These are phyloP conservation scores for Fonsecaea erecta DNA, from an alignment of 2,329 filamentous ascomycete genomes.

Conservation along the genomic window DNA sequence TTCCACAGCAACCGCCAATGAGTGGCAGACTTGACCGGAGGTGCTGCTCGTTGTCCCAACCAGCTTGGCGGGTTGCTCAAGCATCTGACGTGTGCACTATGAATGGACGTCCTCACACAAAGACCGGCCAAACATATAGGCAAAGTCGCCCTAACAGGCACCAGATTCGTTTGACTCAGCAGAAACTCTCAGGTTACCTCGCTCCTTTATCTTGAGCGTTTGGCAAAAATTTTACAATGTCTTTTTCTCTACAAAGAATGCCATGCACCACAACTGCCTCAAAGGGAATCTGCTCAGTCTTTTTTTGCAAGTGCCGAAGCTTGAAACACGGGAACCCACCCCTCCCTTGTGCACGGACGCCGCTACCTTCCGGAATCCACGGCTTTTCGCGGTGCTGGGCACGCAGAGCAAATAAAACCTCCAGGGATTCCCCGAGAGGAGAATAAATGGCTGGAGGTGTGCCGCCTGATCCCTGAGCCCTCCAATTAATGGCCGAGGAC, in stretches of 20 bases:
- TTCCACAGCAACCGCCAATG: constrained; percentile 11
- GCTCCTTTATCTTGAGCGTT: neutral
- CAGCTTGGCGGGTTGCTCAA: constrained; percentile 21
- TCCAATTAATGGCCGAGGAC: neutral
- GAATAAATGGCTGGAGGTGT: constrained; percentile 5
- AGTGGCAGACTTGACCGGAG: constrained; percentile 1
- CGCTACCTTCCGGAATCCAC: neutral
- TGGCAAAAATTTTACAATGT: neutral
- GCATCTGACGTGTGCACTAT: constrained; percentile 34
- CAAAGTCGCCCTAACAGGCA: neutral
- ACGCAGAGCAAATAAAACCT: neutral
- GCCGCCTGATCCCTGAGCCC: neutral
- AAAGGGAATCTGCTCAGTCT: neutral
- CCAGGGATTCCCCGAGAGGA: neutral
- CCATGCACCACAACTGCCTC: neutral
- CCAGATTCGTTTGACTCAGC: constrained; percentile 11
- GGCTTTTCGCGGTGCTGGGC: neutral
- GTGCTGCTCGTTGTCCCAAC: neutral
- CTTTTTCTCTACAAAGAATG: neutral
- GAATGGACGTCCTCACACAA: constrained; percentile 24
- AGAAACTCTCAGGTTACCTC: neutral
- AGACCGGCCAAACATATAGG: constrained; percentile 16
- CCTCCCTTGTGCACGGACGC: neutral
- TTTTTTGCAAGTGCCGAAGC: neutral
- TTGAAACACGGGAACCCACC: neutral